phyloP scores from a whole-genome alignment of 257 asterid genomes.

The Jacaranda mimosifolia region DNA sequence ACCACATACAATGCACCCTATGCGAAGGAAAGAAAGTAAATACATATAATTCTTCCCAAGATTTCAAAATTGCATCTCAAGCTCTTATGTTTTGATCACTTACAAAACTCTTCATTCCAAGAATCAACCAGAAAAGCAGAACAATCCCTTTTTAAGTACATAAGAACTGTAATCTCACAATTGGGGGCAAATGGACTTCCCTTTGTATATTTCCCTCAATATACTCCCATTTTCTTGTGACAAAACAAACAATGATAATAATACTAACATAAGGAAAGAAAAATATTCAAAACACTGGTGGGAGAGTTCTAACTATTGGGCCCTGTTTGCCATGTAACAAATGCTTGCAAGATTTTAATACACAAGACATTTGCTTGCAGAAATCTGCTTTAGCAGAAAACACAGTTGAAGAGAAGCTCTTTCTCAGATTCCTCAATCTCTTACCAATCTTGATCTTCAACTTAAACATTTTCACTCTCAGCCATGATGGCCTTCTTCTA shows the following conservation, averaged over 20 bases:
- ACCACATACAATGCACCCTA: too few species aligned
- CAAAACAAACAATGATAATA: conserved; percentile 3
- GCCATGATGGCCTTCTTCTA: conserved; percentile 62
- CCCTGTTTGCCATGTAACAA: conserved; percentile 51
- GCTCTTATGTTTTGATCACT: not conserved
- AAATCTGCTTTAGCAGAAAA: conserved; percentile 50
- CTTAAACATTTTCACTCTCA: conserved; percentile 63
- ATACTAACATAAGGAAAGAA: not conserved
- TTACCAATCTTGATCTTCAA: conserved; percentile 71
- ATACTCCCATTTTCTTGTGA: not conserved
- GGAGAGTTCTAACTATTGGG: conserved; percentile 33
- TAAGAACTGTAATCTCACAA: not conserved
- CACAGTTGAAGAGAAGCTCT: conserved; percentile 49
- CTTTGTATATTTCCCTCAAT: not conserved
- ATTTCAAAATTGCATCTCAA: not conserved
- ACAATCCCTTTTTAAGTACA: not conserved
- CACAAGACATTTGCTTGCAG: conserved; percentile 52
- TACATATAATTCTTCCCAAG: too few species aligned
- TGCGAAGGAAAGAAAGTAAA: too few species aligned
- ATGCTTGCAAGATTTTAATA: conserved; percentile 64
- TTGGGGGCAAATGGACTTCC: not conserved
- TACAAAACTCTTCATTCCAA: conserved; percentile 6
- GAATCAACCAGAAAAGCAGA: conserved; percentile 16
- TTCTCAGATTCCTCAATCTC: conserved; percentile 62
- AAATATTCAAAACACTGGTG: conserved; percentile 19